Percentiles rank a stretch among this genome's conserved stretches.
Evolutionary conservation across 306 rosid species (phyloP).

Genomic region (Sechiopsis laciniata): DNA sequence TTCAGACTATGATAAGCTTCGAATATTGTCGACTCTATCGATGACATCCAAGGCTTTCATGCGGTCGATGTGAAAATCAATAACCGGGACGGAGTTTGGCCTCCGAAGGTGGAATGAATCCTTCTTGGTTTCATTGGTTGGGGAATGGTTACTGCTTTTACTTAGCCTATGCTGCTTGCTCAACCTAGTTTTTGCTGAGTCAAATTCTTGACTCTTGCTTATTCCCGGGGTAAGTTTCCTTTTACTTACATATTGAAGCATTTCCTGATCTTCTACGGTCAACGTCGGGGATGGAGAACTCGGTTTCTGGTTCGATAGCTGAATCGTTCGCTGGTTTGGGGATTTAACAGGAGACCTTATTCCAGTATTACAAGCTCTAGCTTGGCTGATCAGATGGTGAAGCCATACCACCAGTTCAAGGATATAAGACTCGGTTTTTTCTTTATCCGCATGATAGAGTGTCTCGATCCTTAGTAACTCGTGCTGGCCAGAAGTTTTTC

Average conservation of each 20-base stretch:
- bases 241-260: conserved; percentile 77
- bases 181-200: conserved; percentile 56
- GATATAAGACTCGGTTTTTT: conserved; percentile 64
- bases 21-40: conserved; percentile 74
- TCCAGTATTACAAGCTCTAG: conserved; percentile 61
- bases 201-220: conserved; percentile 93
- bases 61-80: conserved; percentile 67
- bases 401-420: conserved; percentile 92
- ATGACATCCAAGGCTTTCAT: conserved; percentile 73
- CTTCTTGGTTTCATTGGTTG: conserved; percentile 45
- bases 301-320: conserved; percentile 38
- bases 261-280: conserved; percentile 83
- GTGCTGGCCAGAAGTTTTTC: conserved; percentile 60
- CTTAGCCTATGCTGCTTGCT: conserved; percentile 74
- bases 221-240: conserved; percentile 84
- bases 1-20: conserved; percentile 31
- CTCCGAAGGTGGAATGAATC: conserved; percentile 54
- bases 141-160: conserved; percentile 90
- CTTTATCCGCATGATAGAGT: conserved; percentile 88
- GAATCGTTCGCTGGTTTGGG: conserved; percentile 51
- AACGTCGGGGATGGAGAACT: conserved; percentile 52
- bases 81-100: conserved; percentile 62
- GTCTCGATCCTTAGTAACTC: conserved; percentile 85
- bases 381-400: conserved; percentile 79
- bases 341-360: conserved; percentile 84